Conservation (phyloP, 2,329 filamentous ascomycete genomes). For the Exophiala aquamarina region DNA sequence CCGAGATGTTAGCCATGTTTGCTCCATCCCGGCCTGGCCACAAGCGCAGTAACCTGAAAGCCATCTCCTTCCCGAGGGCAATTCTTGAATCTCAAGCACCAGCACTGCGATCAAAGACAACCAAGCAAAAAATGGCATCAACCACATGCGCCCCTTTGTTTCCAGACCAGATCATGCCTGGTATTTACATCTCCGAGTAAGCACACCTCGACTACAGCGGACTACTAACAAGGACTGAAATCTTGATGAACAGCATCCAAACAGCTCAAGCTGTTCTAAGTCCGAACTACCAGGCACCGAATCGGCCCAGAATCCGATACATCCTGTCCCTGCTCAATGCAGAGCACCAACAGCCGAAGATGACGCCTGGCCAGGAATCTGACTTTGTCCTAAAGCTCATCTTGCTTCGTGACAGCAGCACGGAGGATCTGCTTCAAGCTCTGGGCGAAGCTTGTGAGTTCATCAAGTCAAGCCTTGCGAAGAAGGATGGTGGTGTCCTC, state of each 20-base stretch:
- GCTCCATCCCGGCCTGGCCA: too few relatives aligned
- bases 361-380: slow-evolving; percentile 13
- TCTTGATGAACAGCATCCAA: slow-evolving; percentile 11
- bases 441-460: slow-evolving; percentile 19
- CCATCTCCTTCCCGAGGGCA: background rate
- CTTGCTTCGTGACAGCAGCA: slow-evolving; percentile 12
- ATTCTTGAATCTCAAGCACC: background rate
- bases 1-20: too few relatives aligned
- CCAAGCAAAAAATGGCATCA: slow-evolving; percentile 9
- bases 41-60: too few relatives aligned
- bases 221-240: background rate
- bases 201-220: background rate
- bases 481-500: slow-evolving; percentile 22
- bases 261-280: slow-evolving; percentile 23
- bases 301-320: slow-evolving; percentile 21
- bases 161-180: slow-evolving; percentile 22
- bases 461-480: slow-evolving; percentile 16
- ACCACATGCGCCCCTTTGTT: slow-evolving; percentile 21
- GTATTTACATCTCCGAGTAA: slow-evolving; percentile 24
- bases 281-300: slow-evolving; percentile 19
- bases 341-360: slow-evolving; percentile 13
- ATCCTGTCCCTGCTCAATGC: slow-evolving; percentile 19
- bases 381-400: slow-evolving; percentile 25
- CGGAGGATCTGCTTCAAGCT: slow-evolving; percentile 14
- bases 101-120: background rate